Evolutionary conservation across 495 filamentous ascomycete genomes (phyloP), one percentile per base, ranked within the genome.

Genomic region (Lasiosphaeria ovina): DNA sequence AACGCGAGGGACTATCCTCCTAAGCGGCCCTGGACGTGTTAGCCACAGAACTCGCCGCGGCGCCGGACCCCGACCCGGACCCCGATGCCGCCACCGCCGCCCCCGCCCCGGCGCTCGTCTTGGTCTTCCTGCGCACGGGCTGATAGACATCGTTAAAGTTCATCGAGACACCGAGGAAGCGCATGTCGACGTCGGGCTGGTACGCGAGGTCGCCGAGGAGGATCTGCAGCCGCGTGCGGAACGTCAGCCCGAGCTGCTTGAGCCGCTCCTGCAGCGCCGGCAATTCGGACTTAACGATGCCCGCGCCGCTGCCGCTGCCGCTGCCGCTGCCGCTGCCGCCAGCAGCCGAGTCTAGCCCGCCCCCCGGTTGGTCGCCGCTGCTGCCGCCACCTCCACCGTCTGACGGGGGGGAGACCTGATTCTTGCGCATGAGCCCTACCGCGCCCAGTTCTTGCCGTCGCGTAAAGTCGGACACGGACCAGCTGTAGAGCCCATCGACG

Each of bases 111-210:
- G 47, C 9, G n/a, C 32, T 14, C 16, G 45, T 12, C 62, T 76
- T 77, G 47, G 77, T 72, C 71, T 86, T 82, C 73, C 85, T 79
- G 59, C 85, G 81, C 49, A 84, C 81, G 3, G 89, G 88, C 72
- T 88, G 81, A 74, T 97, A 97, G 7, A 96, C 91, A 72, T 97
- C 93, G 73, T 99, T 99, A 71, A 99, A 99, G 70, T 97, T 99
- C 91, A 99, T 96, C 24, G 93, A 89, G 51, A 97, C 90, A 9
- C 89, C 95, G 61, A 99, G 77, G 77, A 97, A 96, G 47, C 93
- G 83, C 89, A 99, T 92, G 66, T 98, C 94, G 60, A 90, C 86
- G 72, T 98, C 95, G 11, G 92, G 89, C 76, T 98, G 95, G 69
- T 94, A 91, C 8, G 90, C 86, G 59, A 99, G 71, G 73, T 98